These are phyloP conservation scores for Epichloe festucae DNA, from an alignment of 2,329 filamentous ascomycete genomes.

Conservation along the genomic window DNA sequence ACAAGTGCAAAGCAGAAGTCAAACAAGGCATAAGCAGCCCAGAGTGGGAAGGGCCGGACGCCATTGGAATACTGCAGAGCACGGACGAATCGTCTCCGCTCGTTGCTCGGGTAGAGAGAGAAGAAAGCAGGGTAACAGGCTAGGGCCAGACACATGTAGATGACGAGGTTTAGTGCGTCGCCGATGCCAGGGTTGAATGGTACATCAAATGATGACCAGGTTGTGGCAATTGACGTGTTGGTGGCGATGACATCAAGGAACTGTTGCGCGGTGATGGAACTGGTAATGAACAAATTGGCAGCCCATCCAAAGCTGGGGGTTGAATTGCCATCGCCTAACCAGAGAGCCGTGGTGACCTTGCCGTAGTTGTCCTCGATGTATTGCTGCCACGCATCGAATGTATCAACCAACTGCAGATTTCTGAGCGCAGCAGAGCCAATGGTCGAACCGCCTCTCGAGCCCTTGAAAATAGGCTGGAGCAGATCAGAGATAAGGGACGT, in stretches of 20 bases:
- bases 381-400: constrained; percentile 53
- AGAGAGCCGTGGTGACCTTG: constrained; percentile 64
- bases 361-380: constrained; percentile 50
- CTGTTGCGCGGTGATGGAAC: constrained; percentile 51
- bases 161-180: constrained; percentile 62
- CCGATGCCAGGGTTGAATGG: constrained; percentile 58
- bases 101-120: constrained; percentile 75
- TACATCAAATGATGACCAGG: constrained; percentile 62
- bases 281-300: constrained; percentile 46
- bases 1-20: constrained; percentile 63
- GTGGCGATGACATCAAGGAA: constrained; percentile 52
- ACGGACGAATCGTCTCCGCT: constrained; percentile 65
- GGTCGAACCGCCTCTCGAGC: constrained; percentile 10
- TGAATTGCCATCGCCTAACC: constrained; percentile 49
- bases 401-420: constrained; percentile 44
- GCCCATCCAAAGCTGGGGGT: constrained; percentile 56
- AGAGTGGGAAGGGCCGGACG: constrained; percentile 67
- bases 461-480: constrained; percentile 27
- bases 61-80: constrained; percentile 87
- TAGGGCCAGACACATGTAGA: constrained; percentile 72
- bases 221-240: constrained; percentile 55
- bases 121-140: constrained; percentile 76
- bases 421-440: constrained; percentile 10
- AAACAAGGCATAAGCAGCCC: constrained; percentile 71
- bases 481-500: constrained; percentile 17